Evolutionary conservation across 352 stramenopile genomes (phyloP).

Genomic region (Pythium oligandrum): DNA sequence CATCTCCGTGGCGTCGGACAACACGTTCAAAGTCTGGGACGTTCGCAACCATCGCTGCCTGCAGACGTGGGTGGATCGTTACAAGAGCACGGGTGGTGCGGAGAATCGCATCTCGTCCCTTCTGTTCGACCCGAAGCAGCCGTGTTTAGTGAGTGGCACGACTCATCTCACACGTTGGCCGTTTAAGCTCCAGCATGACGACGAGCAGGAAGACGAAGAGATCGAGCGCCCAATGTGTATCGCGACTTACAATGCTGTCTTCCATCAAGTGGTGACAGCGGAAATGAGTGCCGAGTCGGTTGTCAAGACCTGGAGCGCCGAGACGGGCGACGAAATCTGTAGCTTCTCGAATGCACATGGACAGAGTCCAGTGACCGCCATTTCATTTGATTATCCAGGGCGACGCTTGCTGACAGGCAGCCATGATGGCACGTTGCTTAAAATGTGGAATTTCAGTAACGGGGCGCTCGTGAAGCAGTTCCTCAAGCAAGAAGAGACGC

Average conservation of each 20-base stretch:
- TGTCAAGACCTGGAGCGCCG: conserved; percentile 83
- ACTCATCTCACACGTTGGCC: conserved; percentile 67
- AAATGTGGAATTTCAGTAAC: conserved; percentile 91
- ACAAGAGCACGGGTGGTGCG: conserved; percentile 42
- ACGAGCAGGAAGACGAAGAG: conserved; percentile 30
- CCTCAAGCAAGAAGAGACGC: conserved; percentile 45
- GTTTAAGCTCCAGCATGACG: conserved; percentile 41
- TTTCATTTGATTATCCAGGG: conserved; percentile 78
- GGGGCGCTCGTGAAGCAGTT: conserved; percentile 82
- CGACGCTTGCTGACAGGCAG: conserved; percentile 75
- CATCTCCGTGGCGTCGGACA: conserved; percentile 76
- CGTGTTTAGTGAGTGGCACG: conserved; percentile 61
- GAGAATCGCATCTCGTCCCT: conserved; percentile 68
- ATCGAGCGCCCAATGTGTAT: conserved; percentile 50
- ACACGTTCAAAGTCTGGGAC: conserved; percentile 84
- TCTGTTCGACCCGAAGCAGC: conserved; percentile 59
- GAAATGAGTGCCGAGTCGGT: conserved; percentile 68
- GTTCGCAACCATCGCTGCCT: conserved; percentile 76
- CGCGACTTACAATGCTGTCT: conserved; percentile 75
- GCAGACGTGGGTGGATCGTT: conserved; percentile 68
- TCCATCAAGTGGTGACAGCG: conserved; percentile 80
- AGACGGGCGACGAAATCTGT: conserved; percentile 80
- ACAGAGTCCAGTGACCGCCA: conserved; percentile 65
- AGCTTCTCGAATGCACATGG: conserved; percentile 71
- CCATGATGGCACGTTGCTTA: conserved; percentile 70